Base-by-base conservation (phyloP, 2,329 filamentous ascomycete species). In the Albifimbria verrucaria region DNA sequence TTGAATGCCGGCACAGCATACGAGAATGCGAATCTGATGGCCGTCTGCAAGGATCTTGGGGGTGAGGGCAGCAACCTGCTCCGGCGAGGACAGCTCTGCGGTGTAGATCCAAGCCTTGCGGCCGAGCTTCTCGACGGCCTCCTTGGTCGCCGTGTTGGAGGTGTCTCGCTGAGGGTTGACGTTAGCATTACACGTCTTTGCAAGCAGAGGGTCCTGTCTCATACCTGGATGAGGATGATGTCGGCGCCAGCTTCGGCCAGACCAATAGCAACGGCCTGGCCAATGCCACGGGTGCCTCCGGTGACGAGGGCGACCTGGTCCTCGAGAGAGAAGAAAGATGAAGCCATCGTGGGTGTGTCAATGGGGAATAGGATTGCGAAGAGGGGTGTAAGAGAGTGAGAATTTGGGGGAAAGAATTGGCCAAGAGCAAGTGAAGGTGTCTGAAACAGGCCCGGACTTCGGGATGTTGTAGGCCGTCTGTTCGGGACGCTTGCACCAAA, bases 1-100 rank as follows among this genome's bases (percentile, higher is more conserved):
- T 71, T 96, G 92, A 66, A 96, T 92, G 23, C 92, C 92, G 18
- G 89, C 92, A 72, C 89, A 93, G 74, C 92, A 96, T 62, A 96
- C 75, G 7, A 96, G 81, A 64, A 95, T 89, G 65, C 89, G 81
- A 57, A 95, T 83, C 65, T 83, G 65, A 66, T 85, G 78, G 48
- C 80, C 81, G 63, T 86, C 82, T 42, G 76, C 72, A n/a, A 89
- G 74, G 52, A 92, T 69, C 20, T 73, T 72, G 22, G 86, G 81
- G 1, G 84, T 73, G 2, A 92, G 77, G 0, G 72, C 70, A n/a
- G 78, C 72, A 51, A 92, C 85, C 21, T 83, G 81, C 20, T 73
- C 63, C n/a, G 75, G 68, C 2, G 79, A 83, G 39, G 83, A 76
- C 23, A 92, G 82, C 71, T 93, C 88, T 18, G 84, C 85, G 1